Base-by-base conservation (phyloP, 202 grass and related monocot genomes). In the Elaeis oleifera region DNA sequence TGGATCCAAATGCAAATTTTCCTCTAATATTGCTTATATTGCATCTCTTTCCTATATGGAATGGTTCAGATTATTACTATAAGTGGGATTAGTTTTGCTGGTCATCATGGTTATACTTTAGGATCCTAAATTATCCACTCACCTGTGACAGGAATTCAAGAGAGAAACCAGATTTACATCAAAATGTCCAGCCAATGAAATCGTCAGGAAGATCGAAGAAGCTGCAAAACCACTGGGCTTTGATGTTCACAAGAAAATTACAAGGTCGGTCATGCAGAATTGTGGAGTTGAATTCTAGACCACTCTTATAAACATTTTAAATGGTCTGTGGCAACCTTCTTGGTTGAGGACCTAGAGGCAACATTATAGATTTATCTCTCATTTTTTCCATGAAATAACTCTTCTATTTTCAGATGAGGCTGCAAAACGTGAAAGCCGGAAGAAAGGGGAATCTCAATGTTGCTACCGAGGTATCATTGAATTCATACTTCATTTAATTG, bases 141-240 rank as follows among this genome's bases (percentile, higher is more conserved):
- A 59, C 18, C 59, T n/a, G 21, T 27, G 24, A 26, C 71, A 90
- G 88, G 88, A 90, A 80, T 90, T 81, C 24, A 90, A 83, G 73
- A 81, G 88, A 57, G 88, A 90, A 86, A 90, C 83, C 51, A 86
- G 88, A 69, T 90, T 90, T 53, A 86, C 83, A 59, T 90, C 88
- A 72, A 90, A 77, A 72, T 80, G 70, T 65, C 77, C 83, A 6
- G 80, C 88, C 17, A 83, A 83, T 56, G 88, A 90, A 75, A 90
- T 90, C 24, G 50, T 90, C 53, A 78, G 63, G 59, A 90, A 90
- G 80, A 90, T 90, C 55, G 88, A 90, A 78, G 88, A 90, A 83
- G 88, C 83, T 29, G 88, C 88, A 81, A 90, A 90, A 20, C 83
- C 88, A 69, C 80, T 90, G 65, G 88, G 88, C 52, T 90, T 86